phyloP scores from a whole-genome alignment of 345 rosid genomes.

The Crucihimalaya himalaica region DNA sequence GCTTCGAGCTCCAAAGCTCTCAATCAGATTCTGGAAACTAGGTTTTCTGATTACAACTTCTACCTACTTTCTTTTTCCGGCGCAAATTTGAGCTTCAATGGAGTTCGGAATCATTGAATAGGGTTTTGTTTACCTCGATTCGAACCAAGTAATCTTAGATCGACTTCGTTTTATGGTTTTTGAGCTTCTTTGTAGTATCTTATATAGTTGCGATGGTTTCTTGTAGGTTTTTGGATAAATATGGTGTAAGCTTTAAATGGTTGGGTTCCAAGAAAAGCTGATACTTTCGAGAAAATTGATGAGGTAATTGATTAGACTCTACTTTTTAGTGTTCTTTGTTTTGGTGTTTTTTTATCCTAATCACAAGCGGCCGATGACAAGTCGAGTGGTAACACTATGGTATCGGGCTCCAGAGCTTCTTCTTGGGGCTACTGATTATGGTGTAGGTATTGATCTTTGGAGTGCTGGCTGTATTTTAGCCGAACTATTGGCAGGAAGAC shows the following conservation, averaged over 20 bases:
- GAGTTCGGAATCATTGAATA: conserved; percentile 17
- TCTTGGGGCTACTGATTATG: conserved; percentile 96
- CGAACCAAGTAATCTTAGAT: conserved; percentile 29
- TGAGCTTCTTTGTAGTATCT: neutral
- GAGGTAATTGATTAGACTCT: conserved; percentile 49
- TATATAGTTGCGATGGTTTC: neutral
- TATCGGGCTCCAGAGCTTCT: conserved; percentile 99
- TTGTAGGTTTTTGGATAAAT: conserved; percentile 14
- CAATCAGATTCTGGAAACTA: neutral
- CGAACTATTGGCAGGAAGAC: conserved; percentile 88
- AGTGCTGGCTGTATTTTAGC: conserved; percentile 98
- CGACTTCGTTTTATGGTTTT: conserved; percentile 2
- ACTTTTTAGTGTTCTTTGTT: neutral
- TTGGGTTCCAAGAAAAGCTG: conserved; percentile 92
- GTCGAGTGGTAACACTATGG: conserved; percentile 96
- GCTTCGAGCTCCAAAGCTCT: conserved; percentile 17
- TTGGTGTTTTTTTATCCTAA: conserved; percentile 44
- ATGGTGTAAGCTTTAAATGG: conserved; percentile 84
- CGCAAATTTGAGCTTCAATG: conserved; percentile 23
- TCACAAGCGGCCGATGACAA: conserved; percentile 83
- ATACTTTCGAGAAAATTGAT: conserved; percentile 94
- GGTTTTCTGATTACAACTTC: conserved; percentile 1
- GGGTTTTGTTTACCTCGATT: conserved; percentile 25
- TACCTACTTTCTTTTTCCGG: neutral
- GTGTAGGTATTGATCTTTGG: conserved; percentile 94